phyloP scores from a whole-genome alignment of 306 rosid species.

The Fagus crenata region DNA sequence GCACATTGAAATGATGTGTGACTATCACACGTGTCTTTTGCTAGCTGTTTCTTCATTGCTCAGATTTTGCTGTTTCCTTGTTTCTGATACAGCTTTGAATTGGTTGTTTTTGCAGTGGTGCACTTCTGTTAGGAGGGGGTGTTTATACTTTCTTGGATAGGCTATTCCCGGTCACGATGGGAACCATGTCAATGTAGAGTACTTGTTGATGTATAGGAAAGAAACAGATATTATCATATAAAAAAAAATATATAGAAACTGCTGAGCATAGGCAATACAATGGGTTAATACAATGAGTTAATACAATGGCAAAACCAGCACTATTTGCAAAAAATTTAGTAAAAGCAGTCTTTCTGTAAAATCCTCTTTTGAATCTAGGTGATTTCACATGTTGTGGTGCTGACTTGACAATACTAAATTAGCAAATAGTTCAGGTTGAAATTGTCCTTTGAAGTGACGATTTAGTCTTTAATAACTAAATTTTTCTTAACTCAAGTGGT shows the following conservation, averaged over 20 bases:
- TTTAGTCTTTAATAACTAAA: too few species aligned
- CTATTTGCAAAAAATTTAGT: too few species aligned
- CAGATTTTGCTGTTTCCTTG: background rate
- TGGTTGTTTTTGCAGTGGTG: constrained; percentile 60
- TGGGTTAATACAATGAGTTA: too few species aligned
- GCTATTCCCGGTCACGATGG: constrained; percentile 80
- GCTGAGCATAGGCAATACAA: background rate
- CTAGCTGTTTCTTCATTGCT: background rate
- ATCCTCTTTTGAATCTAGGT: too few species aligned
- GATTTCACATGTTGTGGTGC: too few species aligned
- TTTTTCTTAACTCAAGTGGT: too few species aligned
- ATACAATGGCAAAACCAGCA: too few species aligned
- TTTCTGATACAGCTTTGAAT: background rate
- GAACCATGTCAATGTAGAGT: constrained; percentile 47
- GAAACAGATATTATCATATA: background rate
- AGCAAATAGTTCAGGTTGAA: too few species aligned
- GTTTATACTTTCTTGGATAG: constrained; percentile 81
- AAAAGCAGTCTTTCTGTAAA: too few species aligned
- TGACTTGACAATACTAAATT: too few species aligned
- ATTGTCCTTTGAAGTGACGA: too few species aligned
- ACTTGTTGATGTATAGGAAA: background rate
- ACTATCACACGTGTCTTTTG: background rate
- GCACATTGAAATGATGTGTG: background rate
- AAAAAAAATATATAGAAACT: background rate
- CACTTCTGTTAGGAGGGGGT: constrained; percentile 84